Percentiles rank a stretch among this genome's conserved stretches.
Evolutionary conservation across 768 basidiomycete genomes (phyloP).

Genomic region (Polyporus arcularius): DNA sequence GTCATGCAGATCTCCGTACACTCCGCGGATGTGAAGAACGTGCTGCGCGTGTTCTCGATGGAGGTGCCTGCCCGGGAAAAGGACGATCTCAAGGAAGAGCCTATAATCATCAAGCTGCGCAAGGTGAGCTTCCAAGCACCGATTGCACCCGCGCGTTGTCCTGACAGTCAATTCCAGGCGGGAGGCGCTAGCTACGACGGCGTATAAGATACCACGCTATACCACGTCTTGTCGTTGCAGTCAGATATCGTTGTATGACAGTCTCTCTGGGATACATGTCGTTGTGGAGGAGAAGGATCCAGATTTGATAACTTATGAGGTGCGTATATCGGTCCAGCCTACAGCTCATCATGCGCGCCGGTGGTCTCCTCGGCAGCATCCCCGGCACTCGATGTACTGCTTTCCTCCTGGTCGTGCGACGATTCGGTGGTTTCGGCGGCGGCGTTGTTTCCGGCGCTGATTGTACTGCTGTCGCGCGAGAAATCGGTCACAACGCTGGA

Average conservation of each 20-base stretch:
- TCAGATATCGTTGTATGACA: constrained; percentile 12
- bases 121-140: constrained; percentile 52
- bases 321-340: background rate
- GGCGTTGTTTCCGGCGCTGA: too few species aligned
- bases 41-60: constrained; percentile 78
- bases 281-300: background rate
- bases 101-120: constrained; percentile 78
- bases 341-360: too few species aligned
- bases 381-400: too few species aligned
- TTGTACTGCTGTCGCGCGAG: too few species aligned
- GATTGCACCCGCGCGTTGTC: constrained; percentile 8
- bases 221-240: constrained; percentile 1
- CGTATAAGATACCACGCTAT: constrained; percentile 43
- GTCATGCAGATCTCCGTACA: constrained; percentile 83
- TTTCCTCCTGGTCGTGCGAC: too few species aligned
- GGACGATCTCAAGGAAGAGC: constrained; percentile 85
- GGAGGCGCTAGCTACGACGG: constrained; percentile 91
- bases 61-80: constrained; percentile 84
- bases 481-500: too few species aligned
- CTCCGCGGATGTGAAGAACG: constrained; percentile 80
- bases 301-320: background rate
- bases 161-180: constrained; percentile 47
- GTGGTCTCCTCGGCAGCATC: too few species aligned
- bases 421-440: too few species aligned
- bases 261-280: constrained; percentile 1